Conservation (phyloP, 257 asterid species). For the Solanum phureja region DNA sequence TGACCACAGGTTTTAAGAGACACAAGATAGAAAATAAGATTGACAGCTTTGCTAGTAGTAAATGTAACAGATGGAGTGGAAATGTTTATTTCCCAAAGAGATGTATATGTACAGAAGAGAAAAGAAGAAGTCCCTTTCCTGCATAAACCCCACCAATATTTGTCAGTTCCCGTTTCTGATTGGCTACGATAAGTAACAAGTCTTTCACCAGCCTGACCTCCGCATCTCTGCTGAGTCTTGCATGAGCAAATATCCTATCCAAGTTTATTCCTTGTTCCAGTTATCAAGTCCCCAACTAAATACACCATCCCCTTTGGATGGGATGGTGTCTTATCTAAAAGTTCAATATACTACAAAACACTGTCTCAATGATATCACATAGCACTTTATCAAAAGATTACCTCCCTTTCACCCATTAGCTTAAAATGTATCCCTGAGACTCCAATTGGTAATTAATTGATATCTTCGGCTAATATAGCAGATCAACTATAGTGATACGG, state of each 20-base stretch:
- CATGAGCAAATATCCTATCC: background rate
- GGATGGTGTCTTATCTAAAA: no score
- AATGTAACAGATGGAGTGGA: background rate
- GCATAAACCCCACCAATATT: background rate
- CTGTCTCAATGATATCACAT: background rate
- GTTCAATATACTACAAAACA: background rate
- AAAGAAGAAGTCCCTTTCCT: background rate
- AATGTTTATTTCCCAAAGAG: background rate
- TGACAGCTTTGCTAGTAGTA: no score
- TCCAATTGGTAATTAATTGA: background rate
- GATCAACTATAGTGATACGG: background rate
- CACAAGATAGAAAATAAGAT: no score
- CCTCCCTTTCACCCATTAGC: background rate
- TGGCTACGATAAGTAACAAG: background rate
- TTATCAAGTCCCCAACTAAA: background rate
- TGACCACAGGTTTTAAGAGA: no score
- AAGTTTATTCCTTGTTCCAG: background rate
- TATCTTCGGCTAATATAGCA: background rate
- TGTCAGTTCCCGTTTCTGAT: background rate
- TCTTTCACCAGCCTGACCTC: background rate
- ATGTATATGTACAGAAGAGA: background rate
- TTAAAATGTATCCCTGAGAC: background rate
- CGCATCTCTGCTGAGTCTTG: background rate
- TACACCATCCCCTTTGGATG: background rate
- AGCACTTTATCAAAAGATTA: background rate